phyloP scores from a whole-genome alignment of 2,329 filamentous ascomycete species.

The Trichoderma citrinoviride region DNA sequence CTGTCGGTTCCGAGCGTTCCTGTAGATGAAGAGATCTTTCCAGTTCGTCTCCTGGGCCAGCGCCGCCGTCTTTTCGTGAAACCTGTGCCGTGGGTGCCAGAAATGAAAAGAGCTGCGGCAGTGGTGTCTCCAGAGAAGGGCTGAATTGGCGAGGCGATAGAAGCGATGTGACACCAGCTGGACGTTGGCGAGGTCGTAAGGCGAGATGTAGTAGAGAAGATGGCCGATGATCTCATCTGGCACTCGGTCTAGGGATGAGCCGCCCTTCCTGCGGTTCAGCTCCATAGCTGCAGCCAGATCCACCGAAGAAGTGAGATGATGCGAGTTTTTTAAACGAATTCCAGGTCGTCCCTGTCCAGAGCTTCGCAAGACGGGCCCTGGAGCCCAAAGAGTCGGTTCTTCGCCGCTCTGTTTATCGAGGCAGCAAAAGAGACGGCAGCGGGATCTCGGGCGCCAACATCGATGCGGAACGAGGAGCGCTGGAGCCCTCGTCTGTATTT shows the following conservation, averaged over 20 bases:
- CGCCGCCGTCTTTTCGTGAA: slow-evolving; percentile 53
- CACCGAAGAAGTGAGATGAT: slow-evolving; percentile 4
- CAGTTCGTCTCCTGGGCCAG: slow-evolving; percentile 63
- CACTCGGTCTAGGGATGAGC: slow-evolving; percentile 45
- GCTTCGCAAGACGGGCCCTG: neutral
- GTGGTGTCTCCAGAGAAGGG: slow-evolving; percentile 75
- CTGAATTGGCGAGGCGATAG: slow-evolving; percentile 63
- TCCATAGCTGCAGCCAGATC: slow-evolving; percentile 14
- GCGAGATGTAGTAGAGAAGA: slow-evolving; percentile 65
- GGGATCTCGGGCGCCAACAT: neutral
- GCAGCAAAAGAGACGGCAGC: neutral
- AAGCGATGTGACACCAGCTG: slow-evolving; percentile 62
- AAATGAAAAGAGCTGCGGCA: slow-evolving; percentile 67
- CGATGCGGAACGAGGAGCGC: neutral
- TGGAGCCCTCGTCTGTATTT: neutral
- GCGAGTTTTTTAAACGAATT: neutral
- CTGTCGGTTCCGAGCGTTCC: slow-evolving; percentile 51
- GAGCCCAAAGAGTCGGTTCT: neutral
- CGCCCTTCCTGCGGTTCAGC: neutral
- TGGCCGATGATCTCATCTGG: slow-evolving; percentile 84
- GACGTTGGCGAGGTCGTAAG: slow-evolving; percentile 49
- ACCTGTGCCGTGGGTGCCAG: slow-evolving; percentile 69
- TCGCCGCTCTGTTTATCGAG: neutral
- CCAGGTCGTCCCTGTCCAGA: neutral
- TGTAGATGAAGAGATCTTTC: slow-evolving; percentile 64